phyloP scores from a whole-genome alignment of 768 basidiomycete genomes.

The Trametes coccinea region DNA sequence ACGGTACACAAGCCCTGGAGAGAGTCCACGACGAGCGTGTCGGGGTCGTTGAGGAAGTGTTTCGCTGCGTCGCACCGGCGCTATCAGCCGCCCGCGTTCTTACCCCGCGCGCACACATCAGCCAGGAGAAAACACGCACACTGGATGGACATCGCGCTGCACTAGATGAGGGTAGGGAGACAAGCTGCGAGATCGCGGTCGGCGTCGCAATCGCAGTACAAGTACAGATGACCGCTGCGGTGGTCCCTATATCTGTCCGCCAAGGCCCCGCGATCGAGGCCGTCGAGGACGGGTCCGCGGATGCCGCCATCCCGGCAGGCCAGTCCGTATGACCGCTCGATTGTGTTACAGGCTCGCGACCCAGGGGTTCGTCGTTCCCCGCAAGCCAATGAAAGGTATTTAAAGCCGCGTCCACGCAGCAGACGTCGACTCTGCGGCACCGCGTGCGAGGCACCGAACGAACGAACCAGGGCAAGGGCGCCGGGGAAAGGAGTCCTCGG shows the following conservation, averaged over 20 bases:
- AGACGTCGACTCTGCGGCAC: background rate
- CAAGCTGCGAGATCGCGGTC: background rate
- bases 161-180: background rate
- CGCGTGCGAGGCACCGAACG: too few relatives aligned
- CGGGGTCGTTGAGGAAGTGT: slow-evolving; percentile 76
- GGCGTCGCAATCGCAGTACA: background rate
- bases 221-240: background rate
- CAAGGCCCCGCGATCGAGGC: background rate
- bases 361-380: background rate
- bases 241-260: background rate
- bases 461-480: too few relatives aligned
- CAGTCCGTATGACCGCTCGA: background rate
- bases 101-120: too few relatives aligned
- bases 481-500: background rate
- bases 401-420: background rate
- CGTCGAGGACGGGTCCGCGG: background rate
- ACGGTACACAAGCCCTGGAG: slow-evolving; percentile 69
- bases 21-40: slow-evolving; percentile 74
- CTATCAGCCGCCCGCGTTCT: background rate
- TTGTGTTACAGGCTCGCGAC: background rate
- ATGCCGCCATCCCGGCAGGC: background rate
- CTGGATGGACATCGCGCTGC: slow-evolving; percentile 4
- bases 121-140: background rate
- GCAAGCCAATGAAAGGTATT: too few relatives aligned
- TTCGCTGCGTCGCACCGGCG: slow-evolving; percentile 41